Evolutionary conservation across 1,139 yeast genomes (phyloP).

Genomic region (Trichomonascaceae sp.): DNA sequence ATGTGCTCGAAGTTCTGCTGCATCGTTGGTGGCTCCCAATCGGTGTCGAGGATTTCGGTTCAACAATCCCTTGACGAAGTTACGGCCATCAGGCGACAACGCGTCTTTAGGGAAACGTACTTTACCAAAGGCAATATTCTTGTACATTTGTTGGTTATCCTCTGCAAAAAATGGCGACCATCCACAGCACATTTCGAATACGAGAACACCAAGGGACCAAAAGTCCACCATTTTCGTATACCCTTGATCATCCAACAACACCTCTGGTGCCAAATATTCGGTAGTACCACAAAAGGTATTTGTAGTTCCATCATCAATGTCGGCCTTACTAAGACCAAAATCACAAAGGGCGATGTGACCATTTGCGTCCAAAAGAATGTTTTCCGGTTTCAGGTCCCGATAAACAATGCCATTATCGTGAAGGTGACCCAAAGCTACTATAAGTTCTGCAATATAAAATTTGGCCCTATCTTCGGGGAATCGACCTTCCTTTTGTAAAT

Average conservation of each 20-base stretch:
- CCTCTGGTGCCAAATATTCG: conserved; percentile 93
- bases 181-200: conserved; percentile 97
- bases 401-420: conserved; percentile 92
- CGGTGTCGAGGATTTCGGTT: conserved; percentile 95
- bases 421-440: conserved; percentile 82
- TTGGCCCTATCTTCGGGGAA: conserved; percentile 89
- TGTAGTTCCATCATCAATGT: conserved; percentile 83
- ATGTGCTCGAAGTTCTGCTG: conserved; percentile 85
- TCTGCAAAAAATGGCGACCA: conserved; percentile 99
- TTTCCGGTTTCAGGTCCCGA: conserved; percentile 93
- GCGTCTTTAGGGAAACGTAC: conserved; percentile 96
- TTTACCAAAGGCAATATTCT: conserved; percentile 96
- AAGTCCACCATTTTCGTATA: conserved; percentile 94
- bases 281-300: conserved; percentile 98
- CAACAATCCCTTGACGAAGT: conserved; percentile 87
- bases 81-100: conserved; percentile 82
- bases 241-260: conserved; percentile 86
- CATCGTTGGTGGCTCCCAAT: conserved; percentile 85
- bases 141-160: conserved; percentile 96
- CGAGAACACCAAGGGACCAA: conserved; percentile 93
- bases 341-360: conserved; percentile 97
- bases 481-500: conserved; percentile 91
- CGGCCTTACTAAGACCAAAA: conserved; percentile 93
- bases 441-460: conserved; percentile 92
- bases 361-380: conserved; percentile 86